These are phyloP conservation scores for Lipomyces sp. DNA, from an alignment of 805 yeast genomes.

Conservation along the genomic window DNA sequence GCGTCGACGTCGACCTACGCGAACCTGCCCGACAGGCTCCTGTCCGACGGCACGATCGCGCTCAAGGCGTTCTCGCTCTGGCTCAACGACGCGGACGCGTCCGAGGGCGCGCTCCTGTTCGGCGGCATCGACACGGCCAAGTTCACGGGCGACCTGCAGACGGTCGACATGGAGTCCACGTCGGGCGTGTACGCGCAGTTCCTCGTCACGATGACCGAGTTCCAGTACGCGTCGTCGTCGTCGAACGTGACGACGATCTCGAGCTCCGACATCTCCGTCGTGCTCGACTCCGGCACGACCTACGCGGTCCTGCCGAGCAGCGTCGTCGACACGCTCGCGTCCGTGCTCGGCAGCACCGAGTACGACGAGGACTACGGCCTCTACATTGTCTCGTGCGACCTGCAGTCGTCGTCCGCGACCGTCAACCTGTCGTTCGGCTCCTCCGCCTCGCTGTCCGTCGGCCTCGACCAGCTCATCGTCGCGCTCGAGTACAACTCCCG, in stretches of 20 bases:
- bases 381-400: conserved; percentile 44
- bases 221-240: conserved; percentile 3
- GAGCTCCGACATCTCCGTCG: conserved; percentile 36
- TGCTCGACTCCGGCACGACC: conserved; percentile 57
- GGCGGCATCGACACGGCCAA: conserved; percentile 47
- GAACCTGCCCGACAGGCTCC: conserved; percentile 39
- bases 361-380: conserved; percentile 42
- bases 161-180: conserved; percentile 36
- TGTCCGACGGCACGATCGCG: conserved; percentile 43
- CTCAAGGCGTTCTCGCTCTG: conserved; percentile 48
- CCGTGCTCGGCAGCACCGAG: conserved; percentile 39
- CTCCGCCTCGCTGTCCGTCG: conserved; percentile 44
- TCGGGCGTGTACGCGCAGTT: conserved; percentile 8
- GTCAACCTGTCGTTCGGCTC: conserved; percentile 51
- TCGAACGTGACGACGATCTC: conserved; percentile 1
- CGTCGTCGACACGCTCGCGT: conserved; percentile 35
- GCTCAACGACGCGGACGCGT: conserved; percentile 39
- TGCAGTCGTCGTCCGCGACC: conserved; percentile 28
- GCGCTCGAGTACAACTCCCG: conserved; percentile 18
- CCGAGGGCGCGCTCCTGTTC: conserved; percentile 42
- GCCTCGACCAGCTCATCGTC: conserved; percentile 36
- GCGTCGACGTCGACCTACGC: conserved; percentile 31
- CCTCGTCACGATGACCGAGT: conserved; percentile 15
- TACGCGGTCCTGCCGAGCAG: conserved; percentile 47
- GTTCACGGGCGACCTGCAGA: conserved; percentile 40